phyloP scores from a whole-genome alignment of 805 yeast species.

The Blastobotrys terrestris region DNA sequence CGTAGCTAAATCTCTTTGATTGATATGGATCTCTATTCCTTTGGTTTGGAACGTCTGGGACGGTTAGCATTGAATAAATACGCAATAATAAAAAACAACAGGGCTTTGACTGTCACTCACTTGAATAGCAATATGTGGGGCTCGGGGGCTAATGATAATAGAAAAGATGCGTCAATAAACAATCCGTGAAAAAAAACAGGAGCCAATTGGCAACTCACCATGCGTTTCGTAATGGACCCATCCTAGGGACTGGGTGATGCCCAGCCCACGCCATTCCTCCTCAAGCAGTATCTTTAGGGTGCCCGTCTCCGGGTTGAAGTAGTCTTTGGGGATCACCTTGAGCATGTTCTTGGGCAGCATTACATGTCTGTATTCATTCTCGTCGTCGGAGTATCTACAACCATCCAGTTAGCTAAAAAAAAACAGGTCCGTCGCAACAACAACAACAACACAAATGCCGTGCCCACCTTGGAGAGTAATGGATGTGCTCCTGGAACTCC shows the following conservation, averaged over 20 bases:
- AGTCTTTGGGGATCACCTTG: slow-evolving; percentile 88
- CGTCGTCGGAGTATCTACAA: slow-evolving; percentile 77
- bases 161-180: too few relatives aligned
- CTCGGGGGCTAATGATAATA: slow-evolving; percentile 88
- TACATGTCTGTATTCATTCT: slow-evolving; percentile 91
- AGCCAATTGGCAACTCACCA: slow-evolving; percentile 25
- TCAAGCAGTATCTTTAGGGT: slow-evolving; percentile 84
- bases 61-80: background rate
- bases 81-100: too few relatives aligned
- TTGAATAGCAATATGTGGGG: slow-evolving; percentile 92
- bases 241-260: slow-evolving; percentile 94
- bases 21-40: background rate
- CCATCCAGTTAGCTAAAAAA: background rate
- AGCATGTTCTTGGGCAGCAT: slow-evolving; percentile 95
- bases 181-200: too few relatives aligned
- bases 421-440: background rate
- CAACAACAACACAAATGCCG: background rate
- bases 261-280: slow-evolving; percentile 98
- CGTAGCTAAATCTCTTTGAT: background rate
- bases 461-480: slow-evolving; percentile 70
- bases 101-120: slow-evolving; percentile 22
- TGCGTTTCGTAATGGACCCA: slow-evolving; percentile 99
- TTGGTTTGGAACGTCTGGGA: background rate
- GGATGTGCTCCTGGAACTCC: slow-evolving; percentile 90
- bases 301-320: slow-evolving; percentile 89